Evolutionary conservation across 106 monocot genomes (phyloP).

Genomic region (Phalaenopsis aphrodite): DNA sequence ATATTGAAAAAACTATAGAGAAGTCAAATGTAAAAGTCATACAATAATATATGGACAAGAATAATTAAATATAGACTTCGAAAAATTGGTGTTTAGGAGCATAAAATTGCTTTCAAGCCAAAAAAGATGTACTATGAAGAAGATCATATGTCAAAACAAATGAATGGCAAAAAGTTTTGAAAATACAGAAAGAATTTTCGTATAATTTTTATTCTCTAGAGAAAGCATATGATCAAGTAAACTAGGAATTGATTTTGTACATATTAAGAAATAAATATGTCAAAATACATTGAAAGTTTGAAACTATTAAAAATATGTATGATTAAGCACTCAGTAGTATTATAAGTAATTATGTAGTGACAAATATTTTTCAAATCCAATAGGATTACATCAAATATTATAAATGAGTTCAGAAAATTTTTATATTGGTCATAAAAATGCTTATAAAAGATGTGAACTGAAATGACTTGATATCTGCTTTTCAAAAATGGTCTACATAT

Average conservation of each 20-base stretch:
- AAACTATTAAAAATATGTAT: background rate
- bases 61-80: background rate
- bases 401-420: background rate
- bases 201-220: background rate
- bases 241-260: background rate
- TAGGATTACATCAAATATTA: background rate
- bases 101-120: background rate
- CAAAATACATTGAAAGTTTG: background rate
- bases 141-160: background rate
- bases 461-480: background rate
- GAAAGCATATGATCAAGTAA: background rate
- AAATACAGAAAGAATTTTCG: background rate
- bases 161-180: background rate
- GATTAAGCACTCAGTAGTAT: background rate
- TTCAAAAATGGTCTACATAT: background rate
- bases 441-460: background rate
- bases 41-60: background rate
- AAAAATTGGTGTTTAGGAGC: background rate
- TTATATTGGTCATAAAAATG: background rate
- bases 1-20: background rate
- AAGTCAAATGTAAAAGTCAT: background rate
- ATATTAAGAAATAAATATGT: background rate
- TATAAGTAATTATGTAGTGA: background rate
- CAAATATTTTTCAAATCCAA: background rate
- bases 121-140: background rate